Evolutionary conservation across 257 asterid genomes (phyloP), one percentile per base, ranked within the genome.

Genomic region (Agastache rugosa): DNA sequence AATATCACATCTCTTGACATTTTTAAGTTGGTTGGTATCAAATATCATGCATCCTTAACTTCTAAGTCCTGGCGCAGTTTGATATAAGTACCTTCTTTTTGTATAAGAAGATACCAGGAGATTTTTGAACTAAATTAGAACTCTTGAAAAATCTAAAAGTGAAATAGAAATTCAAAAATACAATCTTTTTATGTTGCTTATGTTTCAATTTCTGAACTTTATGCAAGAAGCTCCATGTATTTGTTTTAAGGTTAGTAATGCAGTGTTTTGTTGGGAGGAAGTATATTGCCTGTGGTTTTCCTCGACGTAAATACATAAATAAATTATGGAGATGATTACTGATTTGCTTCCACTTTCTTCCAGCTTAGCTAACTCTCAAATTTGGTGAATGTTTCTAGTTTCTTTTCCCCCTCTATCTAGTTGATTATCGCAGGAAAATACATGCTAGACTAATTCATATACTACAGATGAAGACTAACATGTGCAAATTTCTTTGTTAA

Each of bases 41-140:
- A 35, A 47, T 53, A 62, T 61, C 67, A 50, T 74, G 72, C 67
- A 72, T 66, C 48, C 50, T 27, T 12, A 72, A 59, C 50, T 22
- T 74, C 41, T 55, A 6, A 22, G 41, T 51, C 64, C 61, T 69
- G 77, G 20, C 60, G 62, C 35, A 29, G 27, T 58, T 81, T 63
- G 63, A 63, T 62, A 63, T 44, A 45, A 59, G 58, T 63, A 27
- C 31, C 14, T 34, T 44, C 6, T 11, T 19, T 68, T 44, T 37
- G 10, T 73, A 48, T 48, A 37, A 4, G 15, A 11, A 31, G 53
- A 71, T 20, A 55, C 54, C 63, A 25, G 55, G 75, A 34, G 29
- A 25, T 22, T 20, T 62, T 44, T 15, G 39, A 59, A 22, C 19
- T 53, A 34, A 53, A 71, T 45, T 53, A 50, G 22, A 37, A 31